Base-by-base conservation (phyloP, 2,329 filamentous ascomycete species). In the Harringtonia lauricola region DNA sequence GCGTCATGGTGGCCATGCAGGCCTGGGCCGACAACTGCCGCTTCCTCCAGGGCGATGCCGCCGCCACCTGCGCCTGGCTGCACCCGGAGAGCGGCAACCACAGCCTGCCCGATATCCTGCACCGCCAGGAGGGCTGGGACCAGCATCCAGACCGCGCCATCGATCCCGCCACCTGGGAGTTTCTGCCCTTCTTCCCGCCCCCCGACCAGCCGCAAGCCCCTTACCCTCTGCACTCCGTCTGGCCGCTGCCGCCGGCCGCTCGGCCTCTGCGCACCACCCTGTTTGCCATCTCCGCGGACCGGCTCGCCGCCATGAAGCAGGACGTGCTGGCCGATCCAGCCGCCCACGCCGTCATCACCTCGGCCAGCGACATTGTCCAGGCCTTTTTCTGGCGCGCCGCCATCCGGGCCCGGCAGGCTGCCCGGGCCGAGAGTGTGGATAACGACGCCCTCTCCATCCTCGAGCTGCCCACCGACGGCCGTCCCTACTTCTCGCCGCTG, bases 81-180 rank as follows among this genome's bases (percentile, higher is more conserved):
- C 26, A 42, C 17, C 41, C 41, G 22, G 41, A 42, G 33, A 42
- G 41, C 35, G 29, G 28, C 41, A 42, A 42, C 41, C 41, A 42
- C 41, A 36, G 24, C 15, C 34, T 42, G 17, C 41, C 41, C 4
- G 41, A 37, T 14, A 37, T 37, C 14, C 7, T 42, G 8, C 34
- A 42, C 41, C 5, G 33, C 14, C 41, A 30, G 6, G 41, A 42
- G 14, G 41, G 41, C 24, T 21, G 33, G 22, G 26, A 6, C 14
- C 29, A 28, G 9, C 6, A 21, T 6, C 34, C 34, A 6, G 12
- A 31, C 9, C 3, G 13, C 13, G 26, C 37, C 18, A 42, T 42
- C 18, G 41, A 42, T 13, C 34, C 41, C 28, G 34, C 17, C 7
- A 31, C 24, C 24, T 42, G 41, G 41, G 34, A 24, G 8, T 37